phyloP scores from a whole-genome alignment of 371 early-diverging fungal genomes.

The Homolaphlyctis polyrhiza region DNA sequence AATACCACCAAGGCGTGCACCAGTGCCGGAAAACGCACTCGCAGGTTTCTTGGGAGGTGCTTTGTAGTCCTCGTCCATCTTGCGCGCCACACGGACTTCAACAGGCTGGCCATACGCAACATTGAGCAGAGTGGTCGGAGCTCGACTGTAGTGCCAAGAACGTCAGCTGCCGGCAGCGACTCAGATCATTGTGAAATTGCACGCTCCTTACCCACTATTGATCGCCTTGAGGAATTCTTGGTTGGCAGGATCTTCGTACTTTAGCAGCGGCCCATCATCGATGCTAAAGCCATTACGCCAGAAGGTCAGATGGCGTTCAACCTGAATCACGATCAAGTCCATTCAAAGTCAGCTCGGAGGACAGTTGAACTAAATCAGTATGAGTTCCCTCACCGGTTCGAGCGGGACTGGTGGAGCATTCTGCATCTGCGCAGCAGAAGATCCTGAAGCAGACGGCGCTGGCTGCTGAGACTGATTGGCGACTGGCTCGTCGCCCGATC shows the following conservation, averaged over 20 bases:
- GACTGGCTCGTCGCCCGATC: conserved; percentile 21
- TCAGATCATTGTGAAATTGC: not conserved
- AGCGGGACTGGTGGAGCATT: no score
- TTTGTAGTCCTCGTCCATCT: conserved; percentile 79
- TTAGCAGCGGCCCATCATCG: conserved; percentile 85
- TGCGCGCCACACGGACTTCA: conserved; percentile 78
- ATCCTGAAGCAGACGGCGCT: no score
- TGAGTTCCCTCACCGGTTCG: no score
- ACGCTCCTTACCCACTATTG: conserved; percentile 68
- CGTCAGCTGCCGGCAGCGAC: not conserved
- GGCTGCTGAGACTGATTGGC: conserved; percentile 12
- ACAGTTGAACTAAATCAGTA: not conserved
- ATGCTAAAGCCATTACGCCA: conserved; percentile 95
- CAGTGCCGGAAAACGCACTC: conserved; percentile 71
- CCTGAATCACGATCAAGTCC: no score
- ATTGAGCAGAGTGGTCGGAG: conserved; percentile 77
- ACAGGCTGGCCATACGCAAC: conserved; percentile 90
- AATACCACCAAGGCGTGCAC: conserved; percentile 66
- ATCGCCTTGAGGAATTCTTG: conserved; percentile 77
- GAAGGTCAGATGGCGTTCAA: conserved; percentile 65
- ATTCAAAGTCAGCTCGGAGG: not conserved
- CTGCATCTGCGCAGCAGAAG: not conserved
- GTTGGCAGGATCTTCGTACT: conserved; percentile 82
- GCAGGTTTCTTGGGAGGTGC: conserved; percentile 63
- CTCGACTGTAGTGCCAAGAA: conserved; percentile 49